Base-by-base conservation (phyloP, 805 yeast species). In the Sungouiella thailandica region DNA sequence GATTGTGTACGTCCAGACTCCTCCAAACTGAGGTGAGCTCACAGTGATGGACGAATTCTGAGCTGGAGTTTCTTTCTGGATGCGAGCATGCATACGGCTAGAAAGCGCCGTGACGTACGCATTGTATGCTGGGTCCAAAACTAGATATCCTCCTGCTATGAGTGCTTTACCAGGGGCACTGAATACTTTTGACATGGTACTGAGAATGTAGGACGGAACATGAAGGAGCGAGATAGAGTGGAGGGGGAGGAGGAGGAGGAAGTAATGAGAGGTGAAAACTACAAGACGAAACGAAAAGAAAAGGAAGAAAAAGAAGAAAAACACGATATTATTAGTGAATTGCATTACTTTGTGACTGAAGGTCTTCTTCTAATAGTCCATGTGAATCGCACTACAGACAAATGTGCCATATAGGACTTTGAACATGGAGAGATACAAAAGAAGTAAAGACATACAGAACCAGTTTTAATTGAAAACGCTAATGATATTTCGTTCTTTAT, bases 121-220 rank as follows among this genome's bases (percentile, higher is more conserved):
- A 29, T 68, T 61, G 60, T 83, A 89, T 23, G 57, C 58, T 0
- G 89, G 89, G 38, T 84, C 93, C 14, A 93, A 63, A 0, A 93
- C 97, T 22, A 93, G 68, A 54, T 93, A 93, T 0, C 98, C 98
- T 13, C 98, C 98, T 1, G 93, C 96, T 9, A 93, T 49, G 17
- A 93, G 65, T 1, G 97, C 97, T 57, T 93, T 93, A 0, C 97
- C 97, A 0, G 98, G 97, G 0, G 97, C 94, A 52, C 96, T 83
- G 53, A 77, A 90, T 7, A 80, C 85, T 35, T 62, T 59, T 25
- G 42, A 29, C 52, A 47, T 50, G 26, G 18, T 5, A 12, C n/a
- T n/a, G n/a, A n/a, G n/a, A n/a, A n/a, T n/a, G n/a, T n/a, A n/a
- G n/a, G n/a, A n/a, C n/a, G n/a, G n/a, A n/a, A n/a, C n/a, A n/a